Evolutionary conservation across 2,329 filamentous ascomycete genomes (phyloP).

Genomic region (Fusarium mexicanum): DNA sequence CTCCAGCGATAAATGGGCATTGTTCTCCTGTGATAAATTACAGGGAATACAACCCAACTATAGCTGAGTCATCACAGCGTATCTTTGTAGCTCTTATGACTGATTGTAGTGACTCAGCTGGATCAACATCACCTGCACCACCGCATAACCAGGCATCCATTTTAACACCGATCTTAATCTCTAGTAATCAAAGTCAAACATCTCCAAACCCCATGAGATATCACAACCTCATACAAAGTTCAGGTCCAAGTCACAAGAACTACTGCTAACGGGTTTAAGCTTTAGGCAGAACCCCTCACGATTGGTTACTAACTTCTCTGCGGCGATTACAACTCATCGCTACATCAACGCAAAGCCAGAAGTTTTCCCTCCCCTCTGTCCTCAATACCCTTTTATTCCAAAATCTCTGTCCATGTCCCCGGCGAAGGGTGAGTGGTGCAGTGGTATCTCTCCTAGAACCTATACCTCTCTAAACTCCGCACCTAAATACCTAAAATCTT

Average conservation of each 20-base stretch:
- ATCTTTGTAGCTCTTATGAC: too few species aligned
- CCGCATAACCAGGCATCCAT: too few species aligned
- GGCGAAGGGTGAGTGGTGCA: neutral
- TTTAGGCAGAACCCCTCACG: neutral
- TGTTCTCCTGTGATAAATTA: too few species aligned
- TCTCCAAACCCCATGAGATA: neutral
- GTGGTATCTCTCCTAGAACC: neutral
- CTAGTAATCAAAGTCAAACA: neutral
- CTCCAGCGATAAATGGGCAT: neutral
- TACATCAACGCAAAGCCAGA: neutral
- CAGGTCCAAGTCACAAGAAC: too few species aligned
- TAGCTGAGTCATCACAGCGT: too few species aligned
- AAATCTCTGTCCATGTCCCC: neutral
- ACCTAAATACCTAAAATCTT: neutral
- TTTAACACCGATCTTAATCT: neutral
- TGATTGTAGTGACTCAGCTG: too few species aligned
- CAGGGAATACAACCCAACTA: too few species aligned
- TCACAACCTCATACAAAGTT: neutral
- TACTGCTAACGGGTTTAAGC: neutral
- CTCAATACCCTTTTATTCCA: neutral
- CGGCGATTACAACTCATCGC: neutral
- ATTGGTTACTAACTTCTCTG: neutral
- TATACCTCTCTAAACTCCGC: neutral
- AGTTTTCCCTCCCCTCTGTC: rapidly evolving
- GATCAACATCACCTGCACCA: neutral